Conservation (phyloP, 2,329 filamentous ascomycete genomes). For the Aspergillus aculeatinus region DNA sequence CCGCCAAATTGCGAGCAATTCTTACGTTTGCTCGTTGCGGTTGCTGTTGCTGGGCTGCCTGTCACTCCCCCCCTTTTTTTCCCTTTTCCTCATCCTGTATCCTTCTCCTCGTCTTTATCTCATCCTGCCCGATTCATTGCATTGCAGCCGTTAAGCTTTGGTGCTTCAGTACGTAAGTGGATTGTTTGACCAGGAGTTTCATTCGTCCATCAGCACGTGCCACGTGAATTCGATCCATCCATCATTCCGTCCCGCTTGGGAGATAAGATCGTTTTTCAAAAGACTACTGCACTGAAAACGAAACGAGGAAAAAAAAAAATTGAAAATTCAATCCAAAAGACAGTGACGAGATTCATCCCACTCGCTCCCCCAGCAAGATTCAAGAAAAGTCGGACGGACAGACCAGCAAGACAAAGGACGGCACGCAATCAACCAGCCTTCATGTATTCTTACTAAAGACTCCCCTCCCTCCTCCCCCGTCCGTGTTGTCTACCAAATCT, state of each 20-base stretch:
- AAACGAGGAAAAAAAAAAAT: slow-evolving; percentile 5
- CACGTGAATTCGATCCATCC: slow-evolving; percentile 16
- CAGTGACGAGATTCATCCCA: not conserved
- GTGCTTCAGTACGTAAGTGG: not conserved
- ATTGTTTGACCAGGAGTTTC: not conserved
- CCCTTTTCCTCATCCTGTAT: not conserved
- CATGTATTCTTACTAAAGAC: slow-evolving; percentile 12
- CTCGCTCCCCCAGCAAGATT: slow-evolving; percentile 4
- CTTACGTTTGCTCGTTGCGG: not conserved
- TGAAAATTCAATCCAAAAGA: slow-evolving; percentile 8
- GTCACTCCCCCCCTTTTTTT: not conserved
- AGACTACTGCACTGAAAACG: not conserved
- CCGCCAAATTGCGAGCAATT: not conserved
- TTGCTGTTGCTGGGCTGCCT: not conserved
- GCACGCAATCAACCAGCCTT: not conserved
- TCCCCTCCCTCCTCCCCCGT: slow-evolving; percentile 8
- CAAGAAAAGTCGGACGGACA: not conserved
- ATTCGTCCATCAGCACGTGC: slow-evolving; percentile 9
- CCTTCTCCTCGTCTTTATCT: not conserved
- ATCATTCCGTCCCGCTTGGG: slow-evolving; percentile 14
- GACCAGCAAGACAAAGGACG: not conserved
- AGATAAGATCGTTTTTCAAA: slow-evolving; percentile 20
- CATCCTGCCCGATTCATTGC: not conserved
- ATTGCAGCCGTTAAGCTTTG: slow-evolving; percentile 1
- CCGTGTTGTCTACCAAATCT: slow-evolving; percentile 8